phyloP scores from a whole-genome alignment of 495 filamentous ascomycete species.

The Corynascus novoguineensis region DNA sequence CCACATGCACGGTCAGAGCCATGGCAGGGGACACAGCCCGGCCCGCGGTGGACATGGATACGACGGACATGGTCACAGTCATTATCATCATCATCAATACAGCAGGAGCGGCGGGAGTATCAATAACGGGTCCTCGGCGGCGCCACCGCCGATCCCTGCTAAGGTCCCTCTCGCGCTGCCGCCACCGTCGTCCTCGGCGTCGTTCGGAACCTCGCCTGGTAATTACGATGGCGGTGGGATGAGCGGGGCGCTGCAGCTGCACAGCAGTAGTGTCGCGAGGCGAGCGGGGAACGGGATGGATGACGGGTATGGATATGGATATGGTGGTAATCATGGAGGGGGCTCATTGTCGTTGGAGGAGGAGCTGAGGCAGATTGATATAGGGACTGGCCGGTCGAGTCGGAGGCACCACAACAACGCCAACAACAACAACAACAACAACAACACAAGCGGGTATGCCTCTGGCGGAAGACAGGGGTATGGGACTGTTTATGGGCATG shows the following conservation, averaged over 20 bases:
- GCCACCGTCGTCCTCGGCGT: background rate
- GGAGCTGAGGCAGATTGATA: slow-evolving; percentile 78
- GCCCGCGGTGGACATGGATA: background rate
- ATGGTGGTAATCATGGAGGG: slow-evolving; percentile 7
- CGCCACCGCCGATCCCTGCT: slow-evolving; percentile 61
- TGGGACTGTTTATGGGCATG: slow-evolving; percentile 2
- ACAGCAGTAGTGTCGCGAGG: slow-evolving; percentile 28
- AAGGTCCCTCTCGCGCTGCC: slow-evolving; percentile 59
- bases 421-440: no score
- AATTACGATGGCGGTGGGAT: slow-evolving; percentile 21
- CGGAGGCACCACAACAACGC: no score
- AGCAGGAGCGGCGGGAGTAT: background rate
- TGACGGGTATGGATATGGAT: slow-evolving; percentile 6
- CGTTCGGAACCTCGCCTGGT: no score
- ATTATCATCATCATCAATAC: background rate
- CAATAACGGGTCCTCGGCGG: slow-evolving; percentile 18
- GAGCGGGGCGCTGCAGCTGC: slow-evolving; percentile 39
- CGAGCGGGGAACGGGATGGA: slow-evolving; percentile 12
- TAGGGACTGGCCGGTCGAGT: slow-evolving; percentile 52
- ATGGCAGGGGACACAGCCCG: background rate
- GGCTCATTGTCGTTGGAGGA: slow-evolving; percentile 58
- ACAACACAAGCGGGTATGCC: background rate
- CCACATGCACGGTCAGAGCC: slow-evolving; percentile 16
- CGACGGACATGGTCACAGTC: background rate
- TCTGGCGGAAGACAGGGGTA: background rate